phyloP scores from a whole-genome alignment of 2,329 filamentous ascomycete species.

The Monilinia vaccinii-corymbosi region DNA sequence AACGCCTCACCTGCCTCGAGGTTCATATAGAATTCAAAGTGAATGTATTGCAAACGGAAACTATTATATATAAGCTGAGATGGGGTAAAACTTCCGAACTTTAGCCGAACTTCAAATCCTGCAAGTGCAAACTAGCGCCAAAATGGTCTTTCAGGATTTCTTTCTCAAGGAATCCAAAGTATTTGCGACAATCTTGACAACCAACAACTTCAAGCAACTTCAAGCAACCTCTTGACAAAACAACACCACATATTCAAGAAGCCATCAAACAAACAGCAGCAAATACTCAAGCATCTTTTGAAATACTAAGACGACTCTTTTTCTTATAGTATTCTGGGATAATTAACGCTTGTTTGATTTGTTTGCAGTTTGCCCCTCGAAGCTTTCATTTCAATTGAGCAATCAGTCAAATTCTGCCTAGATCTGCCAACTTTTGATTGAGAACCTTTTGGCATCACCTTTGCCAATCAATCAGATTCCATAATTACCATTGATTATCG shows the following conservation, averaged over 20 bases:
- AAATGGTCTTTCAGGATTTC: constrained; percentile 1
- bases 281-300: neutral
- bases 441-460: neutral
- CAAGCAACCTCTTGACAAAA: neutral
- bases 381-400: neutral
- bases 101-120: neutral
- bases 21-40: neutral
- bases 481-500: neutral
- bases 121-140: neutral
- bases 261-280: neutral
- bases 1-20: neutral
- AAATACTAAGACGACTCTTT: neutral
- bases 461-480: neutral
- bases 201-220: too few relatives aligned
- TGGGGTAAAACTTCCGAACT: neutral
- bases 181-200: constrained; percentile 3
- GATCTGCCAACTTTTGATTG: neutral
- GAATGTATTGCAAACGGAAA: neutral
- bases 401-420: neutral
- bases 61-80: too few relatives aligned
- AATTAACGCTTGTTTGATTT: neutral
- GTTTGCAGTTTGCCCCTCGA: neutral
- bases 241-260: neutral
- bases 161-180: neutral
- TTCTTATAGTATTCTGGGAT: neutral